phyloP scores from a whole-genome alignment of 768 basidiomycete genomes.

The Mycena epipterygia region DNA sequence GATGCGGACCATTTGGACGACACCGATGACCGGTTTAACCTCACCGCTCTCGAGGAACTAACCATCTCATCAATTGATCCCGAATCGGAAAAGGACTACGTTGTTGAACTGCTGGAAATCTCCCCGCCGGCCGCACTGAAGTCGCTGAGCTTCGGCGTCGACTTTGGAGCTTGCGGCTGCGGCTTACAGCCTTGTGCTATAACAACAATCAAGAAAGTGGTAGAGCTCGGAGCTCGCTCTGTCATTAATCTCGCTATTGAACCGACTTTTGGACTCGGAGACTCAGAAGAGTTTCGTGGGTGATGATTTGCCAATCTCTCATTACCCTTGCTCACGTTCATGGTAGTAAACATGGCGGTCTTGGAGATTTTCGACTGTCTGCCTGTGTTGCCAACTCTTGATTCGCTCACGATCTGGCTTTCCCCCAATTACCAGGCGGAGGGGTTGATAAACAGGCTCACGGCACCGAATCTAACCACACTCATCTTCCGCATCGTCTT shows the following conservation, averaged over 20 bases:
- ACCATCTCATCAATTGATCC: not conserved
- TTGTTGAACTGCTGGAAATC: not conserved
- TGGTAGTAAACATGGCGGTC: not conserved
- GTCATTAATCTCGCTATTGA: not conserved
- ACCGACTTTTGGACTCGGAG: not conserved
- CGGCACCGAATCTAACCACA: not conserved
- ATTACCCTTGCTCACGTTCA: not conserved
- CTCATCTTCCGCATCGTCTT: slow-evolving; percentile 3
- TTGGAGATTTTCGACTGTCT: not conserved
- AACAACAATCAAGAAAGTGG: not conserved
- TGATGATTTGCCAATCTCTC: not conserved
- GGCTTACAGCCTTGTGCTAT: not conserved
- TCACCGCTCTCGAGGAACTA: not conserved
- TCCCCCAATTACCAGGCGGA: not conserved
- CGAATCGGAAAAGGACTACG: not conserved
- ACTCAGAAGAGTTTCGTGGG: not conserved
- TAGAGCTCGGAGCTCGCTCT: not conserved
- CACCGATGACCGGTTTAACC: not conserved
- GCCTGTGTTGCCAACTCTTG: not conserved
- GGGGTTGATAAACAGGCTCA: not conserved
- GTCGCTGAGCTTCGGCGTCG: not conserved
- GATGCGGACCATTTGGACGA: not conserved
- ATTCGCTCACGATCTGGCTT: slow-evolving; percentile 1
- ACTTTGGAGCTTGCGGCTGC: too few species aligned
- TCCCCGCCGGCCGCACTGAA: not conserved